These are phyloP conservation scores for Stentor roeselii DNA, from an alignment of 73 alveolate species.

Conservation along the genomic window DNA sequence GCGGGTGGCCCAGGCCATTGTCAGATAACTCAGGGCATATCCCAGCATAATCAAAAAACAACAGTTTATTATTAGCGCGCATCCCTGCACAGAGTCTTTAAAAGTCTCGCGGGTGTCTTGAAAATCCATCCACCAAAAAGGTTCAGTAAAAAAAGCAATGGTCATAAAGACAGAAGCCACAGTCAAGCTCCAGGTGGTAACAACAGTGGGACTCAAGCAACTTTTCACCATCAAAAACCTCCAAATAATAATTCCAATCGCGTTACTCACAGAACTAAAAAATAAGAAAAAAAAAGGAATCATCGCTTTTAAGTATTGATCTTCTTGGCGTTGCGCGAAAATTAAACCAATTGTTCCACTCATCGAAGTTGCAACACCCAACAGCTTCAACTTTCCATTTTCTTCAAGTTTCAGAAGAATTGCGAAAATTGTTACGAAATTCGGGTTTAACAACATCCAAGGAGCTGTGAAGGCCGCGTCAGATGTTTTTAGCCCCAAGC, in stretches of 20 bases:
- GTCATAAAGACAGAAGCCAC: background rate
- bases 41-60: background rate
- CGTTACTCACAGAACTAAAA: background rate
- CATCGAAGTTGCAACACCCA: background rate
- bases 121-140: background rate
- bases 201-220: background rate
- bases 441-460: background rate
- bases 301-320: background rate
- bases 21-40: background rate
- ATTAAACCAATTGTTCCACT: background rate
- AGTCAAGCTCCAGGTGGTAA: background rate
- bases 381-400: background rate
- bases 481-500: background rate
- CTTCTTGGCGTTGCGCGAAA: background rate
- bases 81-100: too few species aligned
- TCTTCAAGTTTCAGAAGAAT: background rate
- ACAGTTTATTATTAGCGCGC: background rate
- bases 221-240: background rate
- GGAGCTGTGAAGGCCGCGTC: background rate
- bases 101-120: background rate
- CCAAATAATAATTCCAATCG: background rate
- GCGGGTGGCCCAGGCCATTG: constrained; percentile 1
- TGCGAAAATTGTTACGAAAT: background rate
- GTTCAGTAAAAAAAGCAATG: background rate
- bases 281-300: background rate